Evolutionary conservation across 2,329 filamentous ascomycete species (phyloP).

Genomic region (Fusarium verticillioides): DNA sequence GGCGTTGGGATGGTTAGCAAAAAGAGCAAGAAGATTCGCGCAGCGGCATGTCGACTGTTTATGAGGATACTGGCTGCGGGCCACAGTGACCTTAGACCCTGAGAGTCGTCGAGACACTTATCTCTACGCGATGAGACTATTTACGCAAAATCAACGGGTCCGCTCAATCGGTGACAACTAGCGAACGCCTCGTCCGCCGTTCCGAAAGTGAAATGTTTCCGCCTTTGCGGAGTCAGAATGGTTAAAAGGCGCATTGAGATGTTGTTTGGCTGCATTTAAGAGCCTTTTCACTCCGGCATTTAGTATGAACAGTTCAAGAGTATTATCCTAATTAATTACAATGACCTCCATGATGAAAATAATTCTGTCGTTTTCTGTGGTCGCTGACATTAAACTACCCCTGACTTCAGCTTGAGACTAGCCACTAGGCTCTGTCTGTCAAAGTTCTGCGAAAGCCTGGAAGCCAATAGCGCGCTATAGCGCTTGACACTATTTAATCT

Average conservation of each 20-base stretch:
- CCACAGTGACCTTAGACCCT: not conserved
- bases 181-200: not conserved
- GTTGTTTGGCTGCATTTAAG: not conserved
- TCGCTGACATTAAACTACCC: not conserved
- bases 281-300: too few species aligned
- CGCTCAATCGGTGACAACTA: not conserved
- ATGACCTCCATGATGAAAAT: too few species aligned
- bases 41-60: not conserved
- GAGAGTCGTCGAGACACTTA: not conserved
- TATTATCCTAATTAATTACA: too few species aligned
- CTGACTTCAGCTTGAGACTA: not conserved
- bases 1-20: not conserved
- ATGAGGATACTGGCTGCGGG: not conserved
- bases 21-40: too few species aligned
- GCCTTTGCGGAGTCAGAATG: not conserved
- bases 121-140: not conserved
- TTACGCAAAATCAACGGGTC: not conserved
- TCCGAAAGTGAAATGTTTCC: not conserved
- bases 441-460: not conserved
- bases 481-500: not conserved
- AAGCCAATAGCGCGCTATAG: not conserved
- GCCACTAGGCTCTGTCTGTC: not conserved
- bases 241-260: rapidly evolving
- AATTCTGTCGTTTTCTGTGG: too few species aligned
- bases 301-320: too few species aligned